Evolutionary conservation across 208 protist genomes (phyloP).

Genomic region (Trichomonas gallinae): DNA sequence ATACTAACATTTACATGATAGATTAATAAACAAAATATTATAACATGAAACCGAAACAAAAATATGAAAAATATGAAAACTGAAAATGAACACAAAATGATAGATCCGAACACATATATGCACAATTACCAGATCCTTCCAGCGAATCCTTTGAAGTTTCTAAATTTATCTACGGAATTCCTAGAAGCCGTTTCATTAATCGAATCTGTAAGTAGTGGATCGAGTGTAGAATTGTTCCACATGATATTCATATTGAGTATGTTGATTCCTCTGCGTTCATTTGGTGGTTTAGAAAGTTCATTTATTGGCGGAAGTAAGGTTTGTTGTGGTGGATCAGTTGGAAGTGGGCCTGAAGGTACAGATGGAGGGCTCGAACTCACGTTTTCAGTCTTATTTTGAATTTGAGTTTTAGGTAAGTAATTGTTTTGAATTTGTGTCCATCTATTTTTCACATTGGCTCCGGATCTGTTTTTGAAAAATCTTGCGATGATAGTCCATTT

Average conservation of each 20-base stretch:
- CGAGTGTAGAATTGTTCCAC: not conserved
- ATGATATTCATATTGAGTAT: not conserved
- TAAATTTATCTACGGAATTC: not conserved
- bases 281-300: not conserved
- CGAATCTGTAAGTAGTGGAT: not conserved
- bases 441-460: not conserved
- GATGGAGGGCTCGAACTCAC: not conserved
- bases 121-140: not conserved
- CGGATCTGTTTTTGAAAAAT: not conserved
- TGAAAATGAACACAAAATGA: too few species aligned
- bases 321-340: not conserved
- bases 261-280: not conserved
- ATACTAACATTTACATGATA: too few species aligned
- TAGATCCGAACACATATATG: too few species aligned
- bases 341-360: too few species aligned
- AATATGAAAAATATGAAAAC: too few species aligned
- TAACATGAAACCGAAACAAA: too few species aligned
- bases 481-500: not conserved
- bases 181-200: not conserved
- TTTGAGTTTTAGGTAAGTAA: not conserved
- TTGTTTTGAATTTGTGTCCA: not conserved
- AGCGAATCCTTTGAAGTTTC: not conserved
- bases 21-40: too few species aligned
- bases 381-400: not conserved
- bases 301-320: not conserved